Base-by-base conservation (phyloP, 164 flowering plant genomes). In the Aristolochia contorta region DNA sequence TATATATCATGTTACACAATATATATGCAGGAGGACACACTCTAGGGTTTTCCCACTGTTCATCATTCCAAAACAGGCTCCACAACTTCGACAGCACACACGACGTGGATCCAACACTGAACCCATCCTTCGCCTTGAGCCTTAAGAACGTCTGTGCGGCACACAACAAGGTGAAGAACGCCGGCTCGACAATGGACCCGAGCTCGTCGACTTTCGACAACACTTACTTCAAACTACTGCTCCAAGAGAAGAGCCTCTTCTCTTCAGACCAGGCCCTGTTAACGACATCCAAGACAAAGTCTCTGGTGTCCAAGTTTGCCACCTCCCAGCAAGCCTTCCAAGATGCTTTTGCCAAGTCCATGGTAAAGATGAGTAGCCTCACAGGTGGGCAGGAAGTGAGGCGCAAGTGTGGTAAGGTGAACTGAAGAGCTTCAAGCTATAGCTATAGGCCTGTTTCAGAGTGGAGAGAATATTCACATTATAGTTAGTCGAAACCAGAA, bases 321-420 rank as follows among this genome's bases (percentile, higher is more conserved):
- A 54, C 19, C 21, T 80, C 82, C 25, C 58, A 80, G 16, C 58
- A 74, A 30, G 83, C 73, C 50, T 91, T 86, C 25, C 67, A 65
- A 10, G 65, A 71, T 16, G 96, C 88, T 12, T 91, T 91, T 74
- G 87, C 73, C 4, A 64, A 81, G 73, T 83, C 92, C 59, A 91
- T 91, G 94, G 71, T 88, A 73, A 85, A 78, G 80, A 88, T 91
- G 94, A 80, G 97, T 48, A 79, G 85, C 72, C 66, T 91, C 51
- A 70, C 49, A 7, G 89, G 86, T 55, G 80, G 75, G 18, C 84
- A 72, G 65, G 97, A 86, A 67, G 79, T 91, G 60, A 79, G 97
- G 54, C 64, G 69, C 32, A 62, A 85, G 47, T 91, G 97, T 65
- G 76, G 71, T 56, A 71, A 73, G 45, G 84, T 84, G 69, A 69